Evolutionary conservation across 2,329 filamentous ascomycete genomes (phyloP).

Genomic region (Tothia fuscella): DNA sequence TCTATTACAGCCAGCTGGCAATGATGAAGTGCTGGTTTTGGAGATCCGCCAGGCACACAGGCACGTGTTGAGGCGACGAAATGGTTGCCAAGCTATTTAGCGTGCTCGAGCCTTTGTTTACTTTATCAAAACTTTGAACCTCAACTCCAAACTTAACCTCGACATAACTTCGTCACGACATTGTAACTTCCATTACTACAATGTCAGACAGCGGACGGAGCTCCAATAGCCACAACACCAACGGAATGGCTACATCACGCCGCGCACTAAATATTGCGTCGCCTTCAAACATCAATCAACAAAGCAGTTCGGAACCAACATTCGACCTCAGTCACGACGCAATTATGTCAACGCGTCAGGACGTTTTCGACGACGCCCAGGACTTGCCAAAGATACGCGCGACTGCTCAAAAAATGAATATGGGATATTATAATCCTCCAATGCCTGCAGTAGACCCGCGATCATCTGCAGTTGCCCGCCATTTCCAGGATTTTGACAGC

Average conservation of each 20-base stretch:
- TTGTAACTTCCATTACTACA: too few species aligned
- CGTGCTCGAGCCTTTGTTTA: too few species aligned
- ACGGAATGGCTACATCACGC: not conserved
- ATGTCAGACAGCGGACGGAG: not conserved
- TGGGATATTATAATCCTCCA: slow-evolving; percentile 10
- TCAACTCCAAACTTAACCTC: too few species aligned
- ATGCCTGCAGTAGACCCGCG: not conserved
- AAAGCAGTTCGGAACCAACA: not conserved
- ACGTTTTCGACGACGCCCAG: slow-evolving; percentile 3
- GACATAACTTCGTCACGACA: too few species aligned
- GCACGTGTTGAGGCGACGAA: too few species aligned
- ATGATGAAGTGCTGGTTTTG: too few species aligned
- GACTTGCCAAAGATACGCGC: slow-evolving; percentile 9
- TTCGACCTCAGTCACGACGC: slow-evolving; percentile 5
- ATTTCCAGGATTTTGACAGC: slow-evolving; percentile 29
- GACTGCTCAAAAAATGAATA: slow-evolving; percentile 9
- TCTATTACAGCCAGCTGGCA: too few species aligned
- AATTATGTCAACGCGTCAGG: not conserved
- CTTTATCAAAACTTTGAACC: too few species aligned
- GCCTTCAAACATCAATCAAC: not conserved
- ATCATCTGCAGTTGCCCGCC: slow-evolving; percentile 11
- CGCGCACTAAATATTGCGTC: not conserved
- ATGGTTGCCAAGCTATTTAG: too few species aligned
- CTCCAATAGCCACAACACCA: not conserved
- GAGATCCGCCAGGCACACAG: too few species aligned